Conservation (phyloP, 345 rosid genomes). For the Gossypium stocksii region DNA sequence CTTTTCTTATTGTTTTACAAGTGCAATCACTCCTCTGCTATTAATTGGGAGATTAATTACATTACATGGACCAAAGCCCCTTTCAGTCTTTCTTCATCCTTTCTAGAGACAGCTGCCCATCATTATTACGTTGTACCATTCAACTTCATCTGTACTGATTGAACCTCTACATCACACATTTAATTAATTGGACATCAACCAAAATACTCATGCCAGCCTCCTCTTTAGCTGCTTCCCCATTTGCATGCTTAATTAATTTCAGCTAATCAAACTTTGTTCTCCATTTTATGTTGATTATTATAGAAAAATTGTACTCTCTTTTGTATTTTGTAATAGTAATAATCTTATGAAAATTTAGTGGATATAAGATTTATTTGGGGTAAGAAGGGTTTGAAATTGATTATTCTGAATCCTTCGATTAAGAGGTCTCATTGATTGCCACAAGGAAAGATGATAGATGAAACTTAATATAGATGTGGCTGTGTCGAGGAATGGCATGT, state of each 20-base stretch:
- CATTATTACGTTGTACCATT: slow-evolving; percentile 20
- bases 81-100: slow-evolving; percentile 15
- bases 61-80: slow-evolving; percentile 17
- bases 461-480: too few relatives aligned
- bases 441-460: fast-evolving
- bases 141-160: slow-evolving; percentile 14
- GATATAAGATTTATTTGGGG: too few relatives aligned
- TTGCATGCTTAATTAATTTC: too few relatives aligned
- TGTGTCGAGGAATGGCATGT: too few relatives aligned
- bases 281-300: too few relatives aligned
- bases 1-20: neutral
- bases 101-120: slow-evolving; percentile 19
- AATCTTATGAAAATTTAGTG: too few relatives aligned
- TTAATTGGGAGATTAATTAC: slow-evolving; percentile 8
- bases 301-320: too few relatives aligned
- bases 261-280: too few relatives aligned
- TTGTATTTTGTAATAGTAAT: too few relatives aligned
- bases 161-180: neutral
- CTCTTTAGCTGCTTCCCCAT: neutral
- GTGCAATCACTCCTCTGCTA: neutral
- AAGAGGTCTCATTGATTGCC: fast-evolving
- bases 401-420: fast-evolving
- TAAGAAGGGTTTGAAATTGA: too few relatives aligned
- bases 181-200: neutral
- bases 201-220: neutral